Base-by-base conservation (phyloP, 1,139 yeast genomes). In the Taphrina wiesneri region DNA sequence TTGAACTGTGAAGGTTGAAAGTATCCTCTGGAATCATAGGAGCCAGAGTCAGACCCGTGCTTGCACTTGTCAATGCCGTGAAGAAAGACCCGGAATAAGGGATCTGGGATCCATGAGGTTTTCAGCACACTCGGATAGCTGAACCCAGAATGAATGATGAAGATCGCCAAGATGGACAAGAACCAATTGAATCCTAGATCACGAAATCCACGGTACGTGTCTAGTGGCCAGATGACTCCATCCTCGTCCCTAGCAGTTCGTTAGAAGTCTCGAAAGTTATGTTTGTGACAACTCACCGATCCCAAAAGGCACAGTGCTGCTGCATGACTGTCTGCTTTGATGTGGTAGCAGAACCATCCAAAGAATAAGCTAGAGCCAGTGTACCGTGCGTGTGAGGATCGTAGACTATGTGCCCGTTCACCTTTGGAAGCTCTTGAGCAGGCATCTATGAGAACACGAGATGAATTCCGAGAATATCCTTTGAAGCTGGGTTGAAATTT, bases 281-380 rank as follows among this genome's bases (percentile, higher is more conserved):
- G 26, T 7, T n/a, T 15, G 52, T 13, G 7, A 13, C 13, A 23
- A 11, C 52, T 2, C 21, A 49, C 54, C 54, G 17, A 30, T 64
- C 67, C 67, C 67, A 64, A 54, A 64, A 64, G 11, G 61, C 49
- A 25, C 61, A 36, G 54, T 64, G 67, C 23, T 59, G 67, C 41
- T 49, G 60, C 30, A 64, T 41, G 47, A 64, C 67, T 21, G 65
- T 49, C 47, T 36, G 46, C 49, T 36, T 25, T 25, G 54, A 39
- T n/a, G 45, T 32, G n/a, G 56, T 52, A 21, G 56, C 28, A 13
- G 17, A n/a, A 1, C 45, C 45, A 34, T 52, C 56, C 23, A 52
- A n/a, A 2, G 56, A 52, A 45, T 52, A 19, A 3, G 56, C 56
- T 7, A 52, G 28, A 15, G 56, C 56, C 6, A 52, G 43, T 7